These are phyloP conservation scores for Tricladium varicosporioides DNA, from an alignment of 2,329 filamentous ascomycete genomes.

Conservation along the genomic window DNA sequence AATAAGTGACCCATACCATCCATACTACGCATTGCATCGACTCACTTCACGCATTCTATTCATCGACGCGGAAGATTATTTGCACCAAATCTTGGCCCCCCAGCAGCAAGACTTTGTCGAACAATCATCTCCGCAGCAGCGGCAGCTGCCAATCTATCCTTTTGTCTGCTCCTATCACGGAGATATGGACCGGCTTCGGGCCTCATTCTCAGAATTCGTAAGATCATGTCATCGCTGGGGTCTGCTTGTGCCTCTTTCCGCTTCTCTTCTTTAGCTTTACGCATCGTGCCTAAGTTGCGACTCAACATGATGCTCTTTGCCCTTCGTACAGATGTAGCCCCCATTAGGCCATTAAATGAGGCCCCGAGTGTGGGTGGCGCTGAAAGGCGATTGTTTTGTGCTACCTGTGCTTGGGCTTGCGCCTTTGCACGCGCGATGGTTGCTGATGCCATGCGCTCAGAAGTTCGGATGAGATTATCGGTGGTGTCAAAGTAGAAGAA, in stretches of 20 bases:
- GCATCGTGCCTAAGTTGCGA: slow-evolving; percentile 94
- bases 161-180: slow-evolving; percentile 86
- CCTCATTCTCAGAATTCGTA: slow-evolving; percentile 91
- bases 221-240: slow-evolving; percentile 96
- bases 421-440: slow-evolving; percentile 63
- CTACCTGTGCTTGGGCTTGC: slow-evolving; percentile 64
- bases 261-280: slow-evolving; percentile 92
- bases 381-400: slow-evolving; percentile 68
- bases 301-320: slow-evolving; percentile 88
- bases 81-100: slow-evolving; percentile 33
- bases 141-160: slow-evolving; percentile 86
- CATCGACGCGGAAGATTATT: slow-evolving; percentile 35
- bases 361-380: slow-evolving; percentile 58
- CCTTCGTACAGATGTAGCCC: slow-evolving; percentile 64
- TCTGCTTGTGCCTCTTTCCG: slow-evolving; percentile 93
- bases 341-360: slow-evolving; percentile 58
- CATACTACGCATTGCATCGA: neutral
- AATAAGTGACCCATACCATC: too few species aligned
- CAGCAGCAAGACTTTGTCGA: slow-evolving; percentile 75
- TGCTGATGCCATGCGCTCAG: slow-evolving; percentile 77
- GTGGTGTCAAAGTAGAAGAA: slow-evolving; percentile 98
- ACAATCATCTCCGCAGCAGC: slow-evolving; percentile 94
- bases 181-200: slow-evolving; percentile 86
- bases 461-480: slow-evolving; percentile 89
- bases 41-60: slow-evolving; percentile 2